Conservation (phyloP, 23 red algal species). For the Agarophyton chilense region DNA sequence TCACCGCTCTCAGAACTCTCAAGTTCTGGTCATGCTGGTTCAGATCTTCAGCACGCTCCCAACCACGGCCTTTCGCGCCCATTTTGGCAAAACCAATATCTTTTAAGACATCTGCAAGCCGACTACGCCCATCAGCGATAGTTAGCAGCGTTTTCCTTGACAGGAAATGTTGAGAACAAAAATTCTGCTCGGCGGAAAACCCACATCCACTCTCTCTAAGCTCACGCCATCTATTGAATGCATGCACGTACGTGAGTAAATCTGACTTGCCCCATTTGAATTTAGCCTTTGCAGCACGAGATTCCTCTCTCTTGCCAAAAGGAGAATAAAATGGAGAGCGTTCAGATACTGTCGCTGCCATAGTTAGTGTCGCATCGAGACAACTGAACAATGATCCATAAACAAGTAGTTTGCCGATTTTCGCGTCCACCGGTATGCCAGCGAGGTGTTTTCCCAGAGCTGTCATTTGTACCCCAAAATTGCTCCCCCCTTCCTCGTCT, state of each 20-base stretch:
- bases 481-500: background rate
- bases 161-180: slow-evolving; percentile 63
- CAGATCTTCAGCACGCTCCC: slow-evolving; percentile 21
- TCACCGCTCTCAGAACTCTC: slow-evolving; percentile 52
- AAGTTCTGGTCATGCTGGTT: slow-evolving; percentile 45
- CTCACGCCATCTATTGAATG: slow-evolving; percentile 70
- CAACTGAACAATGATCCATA: slow-evolving; percentile 83
- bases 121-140: slow-evolving; percentile 61
- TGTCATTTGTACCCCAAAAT: slow-evolving; percentile 47
- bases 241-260: slow-evolving; percentile 58
- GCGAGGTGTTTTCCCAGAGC: slow-evolving; percentile 76
- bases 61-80: slow-evolving; percentile 13
- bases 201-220: slow-evolving; percentile 28
- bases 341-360: slow-evolving; percentile 72
- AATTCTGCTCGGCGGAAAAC: slow-evolving; percentile 17
- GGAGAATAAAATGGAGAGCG: slow-evolving; percentile 78
- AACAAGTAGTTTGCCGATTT: slow-evolving; percentile 83
- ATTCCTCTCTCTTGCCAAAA: slow-evolving; percentile 54
- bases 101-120: slow-evolving; percentile 55
- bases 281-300: slow-evolving; percentile 27
- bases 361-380: slow-evolving; percentile 67
- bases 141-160: slow-evolving; percentile 56
- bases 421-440: slow-evolving; percentile 83
- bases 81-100: slow-evolving; percentile 70
- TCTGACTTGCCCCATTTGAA: slow-evolving; percentile 79